A percentile compares a stretch with the other conserved stretches of the same genome.
These are phyloP conservation scores for Pythium periplocum DNA, from an alignment of 352 stramenopile genomes.

Conservation along the genomic window DNA sequence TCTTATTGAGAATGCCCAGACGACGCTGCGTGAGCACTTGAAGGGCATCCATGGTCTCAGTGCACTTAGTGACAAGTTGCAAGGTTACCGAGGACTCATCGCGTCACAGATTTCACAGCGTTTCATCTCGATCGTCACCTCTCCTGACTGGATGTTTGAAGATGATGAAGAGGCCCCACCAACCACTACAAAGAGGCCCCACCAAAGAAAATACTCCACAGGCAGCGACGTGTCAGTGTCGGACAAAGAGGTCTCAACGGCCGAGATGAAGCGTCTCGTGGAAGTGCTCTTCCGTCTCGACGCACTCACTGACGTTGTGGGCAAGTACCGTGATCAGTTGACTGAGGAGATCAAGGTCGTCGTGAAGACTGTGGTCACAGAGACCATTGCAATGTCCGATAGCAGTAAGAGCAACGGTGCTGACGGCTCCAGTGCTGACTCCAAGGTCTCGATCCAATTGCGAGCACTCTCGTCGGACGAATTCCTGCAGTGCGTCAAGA, in stretches of 20 bases:
- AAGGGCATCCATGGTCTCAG: constrained; percentile 74
- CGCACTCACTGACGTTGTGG: constrained; percentile 56
- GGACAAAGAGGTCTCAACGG: constrained; percentile 29
- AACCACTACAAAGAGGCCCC: constrained; percentile 7
- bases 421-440: constrained; percentile 26
- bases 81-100: constrained; percentile 68
- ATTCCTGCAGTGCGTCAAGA: constrained; percentile 84
- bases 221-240: constrained; percentile 10
- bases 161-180: constrained; percentile 25
- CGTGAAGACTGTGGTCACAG: constrained; percentile 85
- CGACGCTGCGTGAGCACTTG: constrained; percentile 60
- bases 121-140: constrained; percentile 78
- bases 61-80: constrained; percentile 70
- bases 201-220: constrained; percentile 1
- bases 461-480: constrained; percentile 76
- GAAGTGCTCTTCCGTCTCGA: constrained; percentile 78
- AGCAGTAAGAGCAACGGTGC: constrained; percentile 28
- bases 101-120: constrained; percentile 69
- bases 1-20: constrained; percentile 69
- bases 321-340: constrained; percentile 72
- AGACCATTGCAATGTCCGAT: constrained; percentile 74
- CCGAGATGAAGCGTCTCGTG: constrained; percentile 49
- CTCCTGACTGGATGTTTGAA: constrained; percentile 76
- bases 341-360: constrained; percentile 86
- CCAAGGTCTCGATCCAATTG: constrained; percentile 82